Evolutionary conservation across 768 basidiomycete species (phyloP).

Genomic region (Tricholoma saponaceum): DNA sequence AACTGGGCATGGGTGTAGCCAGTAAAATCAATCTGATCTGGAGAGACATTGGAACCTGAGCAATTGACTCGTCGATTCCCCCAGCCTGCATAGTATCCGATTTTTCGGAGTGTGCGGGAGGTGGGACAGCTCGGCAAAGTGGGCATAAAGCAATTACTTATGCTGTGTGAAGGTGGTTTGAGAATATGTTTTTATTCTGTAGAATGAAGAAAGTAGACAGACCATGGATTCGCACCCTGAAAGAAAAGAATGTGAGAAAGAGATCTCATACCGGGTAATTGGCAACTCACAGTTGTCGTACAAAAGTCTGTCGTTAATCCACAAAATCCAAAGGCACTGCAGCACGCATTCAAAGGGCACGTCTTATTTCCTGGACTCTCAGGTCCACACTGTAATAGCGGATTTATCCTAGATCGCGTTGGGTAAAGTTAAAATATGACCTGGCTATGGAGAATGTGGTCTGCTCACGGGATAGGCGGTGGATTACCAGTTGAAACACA

Average conservation of each 20-base stretch:
- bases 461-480: conserved; percentile 16
- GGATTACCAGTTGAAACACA: conserved; percentile 20
- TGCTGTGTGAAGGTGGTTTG: background rate
- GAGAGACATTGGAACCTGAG: too few relatives aligned
- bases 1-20: conserved; percentile 13
- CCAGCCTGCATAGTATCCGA: conserved; percentile 21
- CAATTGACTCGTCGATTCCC: conserved; percentile 13
- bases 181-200: too few relatives aligned
- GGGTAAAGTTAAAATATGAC: background rate
- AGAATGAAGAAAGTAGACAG: too few relatives aligned
- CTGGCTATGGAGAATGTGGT: background rate
- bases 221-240: conserved; percentile 11
- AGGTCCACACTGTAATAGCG: conserved; percentile 19
- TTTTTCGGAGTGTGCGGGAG: conserved; percentile 6
- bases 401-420: conserved; percentile 11
- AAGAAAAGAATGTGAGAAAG: too few relatives aligned
- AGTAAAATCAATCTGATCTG: conserved; percentile 13
- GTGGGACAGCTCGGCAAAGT: conserved; percentile 9
- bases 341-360: conserved; percentile 21
- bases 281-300: conserved; percentile 8
- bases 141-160: conserved; percentile 11
- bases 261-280: too few relatives aligned
- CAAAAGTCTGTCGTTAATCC: conserved; percentile 21
- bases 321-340: conserved; percentile 22
- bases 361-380: conserved; percentile 14